phyloP scores from a whole-genome alignment of 1,284 basidiomycete species.

The Testicularia cyperi region DNA sequence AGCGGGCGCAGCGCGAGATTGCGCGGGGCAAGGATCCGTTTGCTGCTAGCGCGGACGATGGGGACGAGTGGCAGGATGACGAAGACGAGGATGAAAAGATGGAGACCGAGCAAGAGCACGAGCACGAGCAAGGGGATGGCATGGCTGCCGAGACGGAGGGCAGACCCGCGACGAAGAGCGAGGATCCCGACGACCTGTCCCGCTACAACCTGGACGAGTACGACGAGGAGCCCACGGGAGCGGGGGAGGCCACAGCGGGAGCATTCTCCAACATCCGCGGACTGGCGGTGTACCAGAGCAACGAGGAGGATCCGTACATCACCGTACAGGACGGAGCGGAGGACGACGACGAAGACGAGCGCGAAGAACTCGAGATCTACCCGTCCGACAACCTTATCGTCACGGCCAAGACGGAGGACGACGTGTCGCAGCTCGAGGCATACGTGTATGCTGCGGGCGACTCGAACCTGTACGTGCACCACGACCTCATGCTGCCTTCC shows the following conservation, averaged over 20 bases:
- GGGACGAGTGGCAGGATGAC: conserved; percentile 36
- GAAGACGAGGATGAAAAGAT: conserved; percentile 62
- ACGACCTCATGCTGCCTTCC: conserved; percentile 95
- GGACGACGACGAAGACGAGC: conserved; percentile 75
- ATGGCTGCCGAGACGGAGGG: conserved; percentile 62
- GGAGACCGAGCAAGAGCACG: conserved; percentile 57
- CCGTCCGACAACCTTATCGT: conserved; percentile 91
- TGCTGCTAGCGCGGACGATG: conserved; percentile 36
- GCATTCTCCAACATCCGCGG: conserved; percentile 97
- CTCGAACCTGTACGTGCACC: conserved; percentile 86
- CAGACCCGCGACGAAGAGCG: no score
- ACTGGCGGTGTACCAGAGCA: conserved; percentile 83
- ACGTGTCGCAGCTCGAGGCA: conserved; percentile 85
- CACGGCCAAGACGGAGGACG: conserved; percentile 92
- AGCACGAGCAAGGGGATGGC: background rate
- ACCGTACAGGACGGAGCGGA: conserved; percentile 75
- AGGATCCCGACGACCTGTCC: conserved; percentile 75
- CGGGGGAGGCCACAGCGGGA: conserved; percentile 64
- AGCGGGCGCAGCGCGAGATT: conserved; percentile 61
- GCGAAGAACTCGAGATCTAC: conserved; percentile 84
- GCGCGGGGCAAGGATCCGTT: conserved; percentile 40
- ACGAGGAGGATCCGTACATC: conserved; percentile 94
- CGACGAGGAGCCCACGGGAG: conserved; percentile 74
- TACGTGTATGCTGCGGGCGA: conserved; percentile 53
- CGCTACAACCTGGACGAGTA: conserved; percentile 92